These are phyloP conservation scores for Inonotus obliquus DNA, from an alignment of 1,284 basidiomycete species.

Conservation along the genomic window DNA sequence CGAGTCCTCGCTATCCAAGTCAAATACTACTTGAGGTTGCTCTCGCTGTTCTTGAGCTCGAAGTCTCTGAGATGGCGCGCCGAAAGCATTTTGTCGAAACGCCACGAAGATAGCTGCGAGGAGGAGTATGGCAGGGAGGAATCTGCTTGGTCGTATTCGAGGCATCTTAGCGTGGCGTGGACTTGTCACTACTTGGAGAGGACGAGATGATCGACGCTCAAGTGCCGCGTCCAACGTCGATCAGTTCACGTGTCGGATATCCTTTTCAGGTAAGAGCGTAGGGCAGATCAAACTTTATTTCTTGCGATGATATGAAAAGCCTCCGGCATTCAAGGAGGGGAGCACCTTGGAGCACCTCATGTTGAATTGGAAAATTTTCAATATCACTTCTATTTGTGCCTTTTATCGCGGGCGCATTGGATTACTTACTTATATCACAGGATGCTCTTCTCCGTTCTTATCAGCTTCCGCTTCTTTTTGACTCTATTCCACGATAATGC, in stretches of 20 bases:
- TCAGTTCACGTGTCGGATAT: neutral
- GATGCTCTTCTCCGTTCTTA: too few species aligned
- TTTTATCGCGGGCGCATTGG: too few species aligned
- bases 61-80: neutral
- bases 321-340: too few species aligned
- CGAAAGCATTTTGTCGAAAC: neutral
- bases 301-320: too few species aligned
- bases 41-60: neutral
- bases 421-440: too few species aligned
- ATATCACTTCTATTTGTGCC: too few species aligned
- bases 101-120: constrained; percentile 5
- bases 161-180: constrained; percentile 1
- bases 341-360: too few species aligned
- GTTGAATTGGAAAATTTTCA: neutral
- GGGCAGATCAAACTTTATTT: neutral
- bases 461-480: neutral
- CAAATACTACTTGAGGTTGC: neutral
- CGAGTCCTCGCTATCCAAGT: neutral
- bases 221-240: neutral
- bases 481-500: neutral
- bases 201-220: neutral
- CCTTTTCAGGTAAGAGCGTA: too few species aligned
- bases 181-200: too few species aligned
- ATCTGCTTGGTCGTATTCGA: constrained; percentile 1
- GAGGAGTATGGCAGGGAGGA: constrained; percentile 8